Evolutionary conservation across 331 rosid genomes (phyloP), one percentile per base, ranked within the genome.

Genomic region (Pyracantha coccinea): DNA sequence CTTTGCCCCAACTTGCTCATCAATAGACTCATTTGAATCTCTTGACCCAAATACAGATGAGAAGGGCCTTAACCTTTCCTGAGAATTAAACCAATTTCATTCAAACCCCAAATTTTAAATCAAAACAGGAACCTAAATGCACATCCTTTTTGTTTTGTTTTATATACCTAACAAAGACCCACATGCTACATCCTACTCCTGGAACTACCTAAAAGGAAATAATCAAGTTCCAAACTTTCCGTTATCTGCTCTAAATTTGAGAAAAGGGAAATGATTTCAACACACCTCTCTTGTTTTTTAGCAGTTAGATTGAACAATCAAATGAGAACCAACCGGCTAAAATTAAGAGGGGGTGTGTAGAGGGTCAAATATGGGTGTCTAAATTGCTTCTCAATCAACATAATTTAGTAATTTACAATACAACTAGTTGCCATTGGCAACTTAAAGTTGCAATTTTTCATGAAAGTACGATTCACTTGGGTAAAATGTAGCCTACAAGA

Each of bases 11-110:
- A 4, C 45, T 21, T 66, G 55, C 50, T 71, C 81, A 62, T 74
- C 73, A 17, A 17, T 35, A 6, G 78, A 75, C 76, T 47, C 80
- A 50, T 27, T 74, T 31, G 19, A 45, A 63, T 54, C 65, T 66
- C 78, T 82, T 7, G 72, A 79, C 66, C 89, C 83, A 76, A 87
- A 61, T 59, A 91, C 75, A 15, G 96, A 85, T 32, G 61, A 82
- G 75, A 93, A 93, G 41, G 97, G 98, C 57, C 81, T 89, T 13
- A 90, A 82, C 74, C 89, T 86, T 8, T 85, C 96, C 97, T 93
- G 75, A 16, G 28, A 57, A 75, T 17, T 28, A 68, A 31, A 73
- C 35, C 75, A 52, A 2, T 60, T 27, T 16, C 70, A n/a, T 45
- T 68, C n/a, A 27, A 65, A 57, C 16, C 73, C 59, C 13, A 44